Percentiles rank a stretch among this genome's conserved stretches.
Conservation (phyloP, 805 yeast genomes). For the Lachancea thermotolerans region DNA sequence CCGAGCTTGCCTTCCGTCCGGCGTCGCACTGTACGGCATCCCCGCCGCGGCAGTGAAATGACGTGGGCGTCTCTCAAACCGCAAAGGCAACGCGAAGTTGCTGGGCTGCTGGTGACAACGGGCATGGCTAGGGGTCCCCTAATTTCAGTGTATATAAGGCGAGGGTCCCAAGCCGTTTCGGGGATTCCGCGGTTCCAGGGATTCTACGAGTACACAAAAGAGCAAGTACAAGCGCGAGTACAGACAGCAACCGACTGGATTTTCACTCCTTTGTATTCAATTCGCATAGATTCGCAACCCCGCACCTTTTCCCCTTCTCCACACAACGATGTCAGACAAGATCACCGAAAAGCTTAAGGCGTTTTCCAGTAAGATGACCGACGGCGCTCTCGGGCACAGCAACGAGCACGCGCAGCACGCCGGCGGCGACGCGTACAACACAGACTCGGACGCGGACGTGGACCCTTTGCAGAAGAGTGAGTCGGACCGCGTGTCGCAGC, state of each 20-base stretch:
- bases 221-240: neutral
- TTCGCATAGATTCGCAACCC: no score
- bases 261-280: neutral
- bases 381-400: neutral
- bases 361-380: constrained; percentile 10
- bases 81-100: neutral
- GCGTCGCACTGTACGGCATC: no score
- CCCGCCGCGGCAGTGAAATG: neutral
- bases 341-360: constrained; percentile 12
- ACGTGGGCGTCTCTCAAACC: neutral
- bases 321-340: constrained; percentile 11
- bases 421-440: constrained; percentile 7
- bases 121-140: neutral
- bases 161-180: constrained; percentile 3
- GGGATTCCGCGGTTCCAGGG: neutral
- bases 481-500: neutral
- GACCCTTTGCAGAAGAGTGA: constrained; percentile 10
- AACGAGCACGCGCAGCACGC: neutral
- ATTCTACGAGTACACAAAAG: neutral
- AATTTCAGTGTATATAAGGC: constrained; percentile 4
- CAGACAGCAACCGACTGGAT: neutral
- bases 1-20: no score
- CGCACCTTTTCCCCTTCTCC: no score
- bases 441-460: constrained; percentile 1
- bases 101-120: neutral